phyloP scores from a whole-genome alignment of 306 rosid genomes.

The Glycyrrhiza uralensis region DNA sequence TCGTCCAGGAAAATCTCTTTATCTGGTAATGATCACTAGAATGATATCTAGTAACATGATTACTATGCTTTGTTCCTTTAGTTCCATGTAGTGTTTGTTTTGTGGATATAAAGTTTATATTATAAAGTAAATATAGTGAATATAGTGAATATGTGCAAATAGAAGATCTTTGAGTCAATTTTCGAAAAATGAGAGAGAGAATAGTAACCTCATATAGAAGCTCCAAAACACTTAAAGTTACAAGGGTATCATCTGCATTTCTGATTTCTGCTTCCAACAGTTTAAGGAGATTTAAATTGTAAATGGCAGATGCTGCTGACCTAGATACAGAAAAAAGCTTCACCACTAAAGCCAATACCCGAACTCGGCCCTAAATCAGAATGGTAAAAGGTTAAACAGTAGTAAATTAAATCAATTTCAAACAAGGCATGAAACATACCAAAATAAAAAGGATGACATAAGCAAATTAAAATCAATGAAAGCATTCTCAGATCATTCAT shows the following conservation, averaged over 20 bases:
- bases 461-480: neutral
- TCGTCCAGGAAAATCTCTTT: neutral
- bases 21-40: neutral
- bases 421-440: neutral
- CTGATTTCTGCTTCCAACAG: slow-evolving; percentile 75
- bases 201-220: slow-evolving; percentile 78
- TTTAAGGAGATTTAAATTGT: slow-evolving; percentile 61
- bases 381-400: slow-evolving; percentile 1
- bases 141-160: slow-evolving; percentile 6
- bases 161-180: neutral
- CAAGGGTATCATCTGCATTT: slow-evolving; percentile 68
- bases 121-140: slow-evolving; percentile 2
- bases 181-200: slow-evolving; percentile 6
- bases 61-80: neutral
- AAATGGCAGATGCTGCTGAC: slow-evolving; percentile 59
- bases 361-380: slow-evolving; percentile 74
- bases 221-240: slow-evolving; percentile 79
- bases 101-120: neutral
- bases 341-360: slow-evolving; percentile 83
- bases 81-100: neutral
- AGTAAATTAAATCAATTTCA: slow-evolving; percentile 19
- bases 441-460: neutral
- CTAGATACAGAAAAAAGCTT: slow-evolving; percentile 78
- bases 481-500: neutral
- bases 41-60: neutral